These are phyloP conservation scores for Epichloe brachyelytri DNA, from an alignment of 2,329 filamentous ascomycete species.

Conservation along the genomic window DNA sequence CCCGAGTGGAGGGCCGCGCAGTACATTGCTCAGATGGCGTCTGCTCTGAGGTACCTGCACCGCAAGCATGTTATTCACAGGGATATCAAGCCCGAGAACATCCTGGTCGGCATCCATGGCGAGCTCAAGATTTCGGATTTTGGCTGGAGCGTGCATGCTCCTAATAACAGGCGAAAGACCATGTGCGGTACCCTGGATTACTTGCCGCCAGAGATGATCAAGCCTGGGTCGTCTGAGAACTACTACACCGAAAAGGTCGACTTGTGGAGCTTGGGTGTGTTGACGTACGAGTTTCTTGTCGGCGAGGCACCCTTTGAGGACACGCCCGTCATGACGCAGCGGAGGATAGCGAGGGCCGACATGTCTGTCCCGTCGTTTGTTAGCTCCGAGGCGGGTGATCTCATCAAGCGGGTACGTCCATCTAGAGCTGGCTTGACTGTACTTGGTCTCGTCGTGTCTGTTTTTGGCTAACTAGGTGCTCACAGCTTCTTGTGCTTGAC, in stretches of 20 bases:
- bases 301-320: constrained; percentile 97
- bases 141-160: constrained; percentile 95
- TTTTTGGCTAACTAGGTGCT: constrained; percentile 12
- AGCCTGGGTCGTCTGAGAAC: constrained; percentile 66
- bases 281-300: constrained; percentile 93
- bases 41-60: constrained; percentile 17
- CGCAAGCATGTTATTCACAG: constrained; percentile 20
- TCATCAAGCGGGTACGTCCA: constrained; percentile 71
- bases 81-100: constrained; percentile 24
- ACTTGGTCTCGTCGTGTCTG: background rate
- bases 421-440: background rate
- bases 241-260: constrained; percentile 94
- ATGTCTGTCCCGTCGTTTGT: constrained; percentile 90
- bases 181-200: constrained; percentile 98
- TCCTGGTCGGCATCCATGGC: constrained; percentile 63
- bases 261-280: constrained; percentile 85
- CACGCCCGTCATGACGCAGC: constrained; percentile 84
- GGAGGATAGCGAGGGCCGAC: constrained; percentile 75
- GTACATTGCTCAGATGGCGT: constrained; percentile 60
- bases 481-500: constrained; percentile 73
- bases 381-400: constrained; percentile 75
- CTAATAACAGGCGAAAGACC: constrained; percentile 83
- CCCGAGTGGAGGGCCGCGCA: constrained; percentile 57
- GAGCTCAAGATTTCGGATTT: constrained; percentile 99
- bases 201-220: constrained; percentile 95